Conservation (phyloP, 2,329 filamentous ascomycete species). For the Eurotiales sp. region DNA sequence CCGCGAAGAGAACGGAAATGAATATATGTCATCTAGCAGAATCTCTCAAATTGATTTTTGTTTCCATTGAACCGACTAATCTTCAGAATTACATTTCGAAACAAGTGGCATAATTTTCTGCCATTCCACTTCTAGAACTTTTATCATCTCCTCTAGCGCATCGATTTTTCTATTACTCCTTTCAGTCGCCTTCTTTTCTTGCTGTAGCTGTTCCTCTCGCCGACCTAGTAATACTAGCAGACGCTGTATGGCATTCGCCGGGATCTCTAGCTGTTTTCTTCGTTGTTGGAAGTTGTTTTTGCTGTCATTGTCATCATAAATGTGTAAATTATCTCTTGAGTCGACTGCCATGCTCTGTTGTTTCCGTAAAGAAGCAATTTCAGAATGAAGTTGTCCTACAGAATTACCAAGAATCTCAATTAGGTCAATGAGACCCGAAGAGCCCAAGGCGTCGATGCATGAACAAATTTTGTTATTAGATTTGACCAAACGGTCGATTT, state of each 20-base stretch:
- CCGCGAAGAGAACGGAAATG: too few relatives aligned
- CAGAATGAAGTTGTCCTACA: constrained; percentile 3
- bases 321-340: too few relatives aligned
- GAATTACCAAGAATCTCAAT: constrained; percentile 3
- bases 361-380: not conserved
- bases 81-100: constrained; percentile 22
- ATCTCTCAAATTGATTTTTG: too few relatives aligned
- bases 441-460: constrained; percentile 1
- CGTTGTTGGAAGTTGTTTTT: too few relatives aligned
- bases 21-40: too few relatives aligned
- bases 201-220: constrained; percentile 6
- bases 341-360: not conserved
- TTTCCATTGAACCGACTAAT: too few relatives aligned
- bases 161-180: not conserved
- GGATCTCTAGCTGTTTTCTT: not conserved
- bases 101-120: constrained; percentile 35
- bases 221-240: not conserved
- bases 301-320: too few relatives aligned
- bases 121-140: constrained; percentile 4
- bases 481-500: constrained; percentile 3
- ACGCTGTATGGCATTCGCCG: constrained; percentile 7
- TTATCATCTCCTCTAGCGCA: constrained; percentile 1
- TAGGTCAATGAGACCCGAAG: constrained; percentile 6
- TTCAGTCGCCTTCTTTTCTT: not conserved
- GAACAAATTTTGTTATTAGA: constrained; percentile 11